Evolutionary conservation across 495 filamentous ascomycete genomes (phyloP).

Genomic region (Polyplosphaeria fusca): DNA sequence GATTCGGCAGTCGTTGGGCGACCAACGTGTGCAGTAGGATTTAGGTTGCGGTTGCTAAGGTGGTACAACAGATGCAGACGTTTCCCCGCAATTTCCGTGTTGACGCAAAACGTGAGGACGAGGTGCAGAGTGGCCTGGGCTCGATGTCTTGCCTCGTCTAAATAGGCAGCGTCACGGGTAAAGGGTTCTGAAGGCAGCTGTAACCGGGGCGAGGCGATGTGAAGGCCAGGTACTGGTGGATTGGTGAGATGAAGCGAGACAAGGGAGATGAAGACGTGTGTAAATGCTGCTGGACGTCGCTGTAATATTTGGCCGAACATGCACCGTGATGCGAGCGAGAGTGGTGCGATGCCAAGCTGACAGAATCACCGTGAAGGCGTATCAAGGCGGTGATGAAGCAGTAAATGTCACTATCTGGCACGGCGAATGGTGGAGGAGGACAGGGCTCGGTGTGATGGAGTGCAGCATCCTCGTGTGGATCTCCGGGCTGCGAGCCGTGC

Average conservation of each 20-base stretch:
- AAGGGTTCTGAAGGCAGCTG: too few relatives aligned
- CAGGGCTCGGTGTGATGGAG: background rate
- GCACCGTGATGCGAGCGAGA: too few relatives aligned
- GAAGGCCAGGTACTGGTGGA: background rate
- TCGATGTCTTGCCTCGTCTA: constrained; percentile 11
- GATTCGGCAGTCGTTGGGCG: background rate
- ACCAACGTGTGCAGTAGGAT: background rate
- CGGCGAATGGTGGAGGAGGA: background rate
- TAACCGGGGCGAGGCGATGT: constrained; percentile 2
- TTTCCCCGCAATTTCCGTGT: constrained; percentile 11
- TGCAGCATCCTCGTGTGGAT: constrained; percentile 4
- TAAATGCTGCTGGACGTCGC: background rate
- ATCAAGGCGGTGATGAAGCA: background rate
- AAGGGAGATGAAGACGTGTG: background rate
- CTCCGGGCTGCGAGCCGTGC: background rate
- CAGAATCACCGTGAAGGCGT: too few relatives aligned
- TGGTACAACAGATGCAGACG: constrained; percentile 1
- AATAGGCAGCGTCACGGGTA: background rate
- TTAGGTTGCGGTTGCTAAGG: constrained; percentile 14
- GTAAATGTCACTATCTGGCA: too few relatives aligned
- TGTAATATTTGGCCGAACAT: too few relatives aligned
- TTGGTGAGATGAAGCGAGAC: constrained; percentile 3
- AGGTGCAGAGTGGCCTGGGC: constrained; percentile 12
- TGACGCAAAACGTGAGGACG: background rate
- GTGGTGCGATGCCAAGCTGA: too few relatives aligned